Evolutionary conservation across 495 filamentous ascomycete species (phyloP).

Genomic region (Pseudotulostoma volvatum): DNA sequence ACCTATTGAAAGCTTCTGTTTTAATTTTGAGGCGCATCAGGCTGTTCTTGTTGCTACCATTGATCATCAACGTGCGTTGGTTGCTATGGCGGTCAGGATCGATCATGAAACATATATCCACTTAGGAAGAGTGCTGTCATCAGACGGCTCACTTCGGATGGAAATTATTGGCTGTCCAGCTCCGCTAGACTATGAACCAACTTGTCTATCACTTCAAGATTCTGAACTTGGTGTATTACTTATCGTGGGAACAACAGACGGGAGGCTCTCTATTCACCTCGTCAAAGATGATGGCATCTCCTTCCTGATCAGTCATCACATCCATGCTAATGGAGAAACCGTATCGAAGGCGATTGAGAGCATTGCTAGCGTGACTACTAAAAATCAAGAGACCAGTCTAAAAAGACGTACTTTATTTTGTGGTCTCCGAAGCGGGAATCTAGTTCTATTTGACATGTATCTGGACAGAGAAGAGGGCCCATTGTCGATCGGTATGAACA

Average conservation of each 20-base stretch:
- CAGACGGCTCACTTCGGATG: conserved; percentile 6
- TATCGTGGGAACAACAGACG: conserved; percentile 23
- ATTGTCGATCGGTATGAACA: conserved; percentile 15
- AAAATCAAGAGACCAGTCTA: conserved; percentile 1
- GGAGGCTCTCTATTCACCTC: conserved; percentile 17
- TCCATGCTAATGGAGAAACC: conserved; percentile 10
- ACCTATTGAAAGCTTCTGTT: conserved; percentile 6
- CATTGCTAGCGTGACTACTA: conserved; percentile 13
- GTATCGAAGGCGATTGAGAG: conserved; percentile 27
- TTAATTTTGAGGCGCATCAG: conserved; percentile 9
- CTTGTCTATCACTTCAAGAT: conserved; percentile 19
- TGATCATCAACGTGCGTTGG: conserved; percentile 12
- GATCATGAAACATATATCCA: conserved; percentile 12
- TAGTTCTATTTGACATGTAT: conserved; percentile 21
- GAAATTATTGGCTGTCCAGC: conserved; percentile 8
- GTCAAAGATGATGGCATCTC: conserved; percentile 9
- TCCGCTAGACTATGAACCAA: conserved; percentile 17
- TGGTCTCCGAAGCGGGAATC: conserved; percentile 27
- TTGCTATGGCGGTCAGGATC: conserved; percentile 14
- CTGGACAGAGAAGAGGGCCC: conserved; percentile 5
- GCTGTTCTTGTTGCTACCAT: conserved; percentile 16
- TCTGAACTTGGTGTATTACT: conserved; percentile 15
- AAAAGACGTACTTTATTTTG: conserved; percentile 19
- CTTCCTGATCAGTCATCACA: conserved; percentile 9
- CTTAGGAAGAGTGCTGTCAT: conserved; percentile 7